Base-by-base conservation (phyloP, 1,284 basidiomycete genomes). In the Sporisorium scitamineum region DNA sequence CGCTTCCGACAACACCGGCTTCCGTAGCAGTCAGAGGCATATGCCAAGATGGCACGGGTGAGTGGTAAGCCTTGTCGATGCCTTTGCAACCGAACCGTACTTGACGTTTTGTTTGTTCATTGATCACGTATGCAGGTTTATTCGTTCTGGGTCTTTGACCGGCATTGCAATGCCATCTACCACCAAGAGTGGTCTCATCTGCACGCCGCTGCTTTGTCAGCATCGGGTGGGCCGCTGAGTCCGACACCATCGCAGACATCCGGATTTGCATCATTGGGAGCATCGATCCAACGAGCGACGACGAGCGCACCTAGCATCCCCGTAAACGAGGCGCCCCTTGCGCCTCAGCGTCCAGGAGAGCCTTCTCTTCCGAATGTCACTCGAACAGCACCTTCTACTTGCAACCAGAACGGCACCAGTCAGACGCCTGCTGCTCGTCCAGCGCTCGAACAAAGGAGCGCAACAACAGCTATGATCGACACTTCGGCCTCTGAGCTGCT, bases 61-160 rank as follows among this genome's bases (percentile, higher is more conserved):
- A 61, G 65, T 61, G 32, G 2, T n/a, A 16, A 20, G n/a, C 24
- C 31, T 4, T 29, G 11, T 22, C 11, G 34, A 8, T 26, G 13
- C 11, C 27, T 26, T 11, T 18, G 13, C 45, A 51, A 18, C 11
- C 45, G 20, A 42, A n/a, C 16, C 26, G 26, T 24, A 51, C 56
- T n/a, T 58, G 34, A 58, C 34, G 24, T 5, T 18, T 31, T n/a
- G 9, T 5, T 24, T 44, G 6, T 31, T 31, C 20, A n/a, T 44
- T 22, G 54, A 13, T 45, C 13, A 14, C 16, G 4, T 13, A 26
- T 29, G 26, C 65, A 82, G 76, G 81, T 79, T 31, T 81, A 80
- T 48, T 83, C 83, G 11, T 65, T 85, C 24, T 85, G 82, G 82
- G 74, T 85, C 54, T 85, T 84, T 70, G 83, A 84, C 51, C 73